Conservation (phyloP, 106 monocot genomes). For the Apostasia shenzhenica region DNA sequence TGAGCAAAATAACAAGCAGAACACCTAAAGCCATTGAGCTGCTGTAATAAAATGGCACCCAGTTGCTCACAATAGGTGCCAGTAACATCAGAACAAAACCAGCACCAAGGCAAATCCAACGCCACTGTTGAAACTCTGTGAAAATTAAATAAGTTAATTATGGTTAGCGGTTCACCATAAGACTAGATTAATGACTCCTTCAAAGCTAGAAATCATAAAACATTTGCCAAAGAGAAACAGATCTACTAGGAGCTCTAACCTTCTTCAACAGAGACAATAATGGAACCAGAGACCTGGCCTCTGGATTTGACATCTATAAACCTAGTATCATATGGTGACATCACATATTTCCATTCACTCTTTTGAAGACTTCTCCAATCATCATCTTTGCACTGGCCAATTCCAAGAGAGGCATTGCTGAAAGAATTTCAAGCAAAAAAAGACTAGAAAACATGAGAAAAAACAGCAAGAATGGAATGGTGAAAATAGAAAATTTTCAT, state of each 20-base stretch:
- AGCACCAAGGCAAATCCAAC: slow-evolving; percentile 71
- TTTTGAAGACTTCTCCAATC: slow-evolving; percentile 65
- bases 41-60: slow-evolving; percentile 94
- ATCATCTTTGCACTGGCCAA: slow-evolving; percentile 52
- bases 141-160: neutral
- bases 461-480: neutral
- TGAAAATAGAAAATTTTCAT: neutral
- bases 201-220: neutral
- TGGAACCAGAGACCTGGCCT: slow-evolving; percentile 26
- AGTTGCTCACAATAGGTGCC: slow-evolving; percentile 77
- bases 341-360: slow-evolving; percentile 49
- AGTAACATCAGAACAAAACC: slow-evolving; percentile 67
- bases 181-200: neutral
- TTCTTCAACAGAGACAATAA: slow-evolving; percentile 52
- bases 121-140: slow-evolving; percentile 90
- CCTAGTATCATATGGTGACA: slow-evolving; percentile 69
- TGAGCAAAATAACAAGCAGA: slow-evolving; percentile 70
- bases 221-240: neutral
- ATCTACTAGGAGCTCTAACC: slow-evolving; percentile 23
- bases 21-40: slow-evolving; percentile 85
- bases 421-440: slow-evolving; percentile 1
- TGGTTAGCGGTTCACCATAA: neutral
- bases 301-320: slow-evolving; percentile 61
- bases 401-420: slow-evolving; percentile 71
- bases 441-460: slow-evolving; percentile 1